phyloP scores from a whole-genome alignment of 352 stramenopile species.

The Pythium myriotylum region DNA sequence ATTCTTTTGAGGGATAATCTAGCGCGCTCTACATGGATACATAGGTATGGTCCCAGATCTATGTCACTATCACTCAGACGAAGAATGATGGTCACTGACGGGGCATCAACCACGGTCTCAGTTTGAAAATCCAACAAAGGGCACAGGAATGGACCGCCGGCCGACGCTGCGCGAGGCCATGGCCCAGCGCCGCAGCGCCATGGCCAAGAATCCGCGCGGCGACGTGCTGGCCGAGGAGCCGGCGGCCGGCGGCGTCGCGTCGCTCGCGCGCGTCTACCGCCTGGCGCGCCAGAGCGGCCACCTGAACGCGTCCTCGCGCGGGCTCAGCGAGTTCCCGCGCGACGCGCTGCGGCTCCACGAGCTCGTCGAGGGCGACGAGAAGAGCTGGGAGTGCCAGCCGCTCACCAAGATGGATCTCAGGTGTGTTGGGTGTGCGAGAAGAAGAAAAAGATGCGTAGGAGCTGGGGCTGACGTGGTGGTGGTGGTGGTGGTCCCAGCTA shows the following conservation, averaged over 20 bases:
- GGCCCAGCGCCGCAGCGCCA: slow-evolving; percentile 24
- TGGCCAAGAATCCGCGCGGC: slow-evolving; percentile 18
- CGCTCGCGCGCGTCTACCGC: slow-evolving; percentile 42
- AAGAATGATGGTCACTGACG: slow-evolving; percentile 7
- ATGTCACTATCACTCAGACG: slow-evolving; percentile 9
- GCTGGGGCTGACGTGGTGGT: no score
- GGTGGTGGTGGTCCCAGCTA: slow-evolving; percentile 39
- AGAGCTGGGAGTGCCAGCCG: slow-evolving; percentile 68
- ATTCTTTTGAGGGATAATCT: slow-evolving; percentile 2
- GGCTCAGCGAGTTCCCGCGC: slow-evolving; percentile 50
- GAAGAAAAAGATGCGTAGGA: no score
- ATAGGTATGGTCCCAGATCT: slow-evolving; percentile 8
- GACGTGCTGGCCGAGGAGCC: slow-evolving; percentile 4
- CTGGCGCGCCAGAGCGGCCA: slow-evolving; percentile 56
- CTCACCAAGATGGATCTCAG: slow-evolving; percentile 78
- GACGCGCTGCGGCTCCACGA: slow-evolving; percentile 70
- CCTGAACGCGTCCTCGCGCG: slow-evolving; percentile 66
- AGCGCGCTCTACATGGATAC: slow-evolving; percentile 14
- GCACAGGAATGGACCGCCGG: slow-evolving; percentile 37
- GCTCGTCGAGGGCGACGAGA: slow-evolving; percentile 65
- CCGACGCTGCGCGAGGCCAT: slow-evolving; percentile 52
- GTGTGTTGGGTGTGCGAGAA: slow-evolving; percentile 35
- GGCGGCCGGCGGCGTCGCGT: slow-evolving; percentile 1
- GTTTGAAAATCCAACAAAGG: slow-evolving; percentile 4
- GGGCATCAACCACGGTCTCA: neutral